Base-by-base conservation (phyloP, 1,139 yeast genomes). In the Zygoascus hellenicus region DNA sequence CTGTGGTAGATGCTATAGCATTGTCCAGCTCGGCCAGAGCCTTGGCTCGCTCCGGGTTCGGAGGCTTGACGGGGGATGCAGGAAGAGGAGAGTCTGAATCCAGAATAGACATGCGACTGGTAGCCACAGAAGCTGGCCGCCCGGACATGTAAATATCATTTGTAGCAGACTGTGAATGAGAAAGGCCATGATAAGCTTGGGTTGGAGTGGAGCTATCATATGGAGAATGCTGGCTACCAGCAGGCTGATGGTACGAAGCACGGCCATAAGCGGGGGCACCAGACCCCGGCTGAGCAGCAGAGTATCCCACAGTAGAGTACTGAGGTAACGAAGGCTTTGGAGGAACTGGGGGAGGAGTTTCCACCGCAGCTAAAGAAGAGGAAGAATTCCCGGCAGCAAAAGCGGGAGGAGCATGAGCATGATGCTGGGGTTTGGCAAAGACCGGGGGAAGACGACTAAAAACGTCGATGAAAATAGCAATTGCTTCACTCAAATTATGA, bases 371-470 rank as follows among this genome's bases (percentile, higher is more conserved):
- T 9, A 10, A n/a, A 9, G 39, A 10, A 16, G 46, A 28, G 7
- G 45, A 28, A 13, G 41, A 11, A 9, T 38, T 29, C 13, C 13
- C 26, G 5, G 44, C 17, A 28, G 39, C 10, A 30, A 33, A 46
- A 29, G 53, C 67, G 3, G 56, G 54, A 10, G 51, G 38, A 6
- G 72, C 69, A n/a, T n/a, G n/a, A 28, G 40, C 37, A 9, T 16
- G 22, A 13, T 35, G 38, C 19, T 14, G 33, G 14, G 50, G 50
- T 53, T 68, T 69, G 0, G 76, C 71, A 48, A 73, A 78, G 10
- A 78, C 71, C 0, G 81, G 81, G 0, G 80, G 76, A 47, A 77
- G 76, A 33, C 58, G 62, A 13, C 68, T 58, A 52, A 83, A 72
- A 33, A 70, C 64, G 5, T 65, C 69, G 7, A 67, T 55, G 46